Evolutionary conservation across 2,329 filamentous ascomycete species (phyloP), one percentile per base, ranked within the genome.

Genomic region (Penicillium sp.): DNA sequence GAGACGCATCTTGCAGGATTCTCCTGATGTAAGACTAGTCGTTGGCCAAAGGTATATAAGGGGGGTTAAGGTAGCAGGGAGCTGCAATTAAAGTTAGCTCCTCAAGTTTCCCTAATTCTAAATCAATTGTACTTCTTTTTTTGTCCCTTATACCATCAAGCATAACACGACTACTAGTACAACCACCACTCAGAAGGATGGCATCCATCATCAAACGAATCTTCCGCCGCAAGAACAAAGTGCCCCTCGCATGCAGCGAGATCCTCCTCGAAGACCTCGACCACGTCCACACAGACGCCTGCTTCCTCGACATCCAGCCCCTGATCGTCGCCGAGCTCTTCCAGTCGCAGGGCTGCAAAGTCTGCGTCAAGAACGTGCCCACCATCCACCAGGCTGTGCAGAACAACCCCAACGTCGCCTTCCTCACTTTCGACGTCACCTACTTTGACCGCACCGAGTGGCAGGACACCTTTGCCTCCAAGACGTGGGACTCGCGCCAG

Each of bases 141-240:
- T 38, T 38, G 13, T 15, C 8, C 13, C 31, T 38, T 3, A 9
- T 15, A 38, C 31, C 31, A 5, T 38, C 31, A 11, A 38, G 3
- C 31, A 38, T 7, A 38, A 38, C 26, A 26, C 26, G 5, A 5
- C 26, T 26, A 26, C 26, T 26, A 26, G 26, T 26, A 26, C 3
- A 26, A 6, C 26, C 31, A 35, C 31, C 31, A 21, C 21, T 21
- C 2, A 46, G 17, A 29, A 29, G 7, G 15, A 54, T 54, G 51
- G 49, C 49, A 23, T 7, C 54, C 17, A 6, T 49, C n/a, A 30
- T 56, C 23, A 23, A 23, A 17, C 19, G 23, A 17, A 35, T 56
- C 45, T 56, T 56, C 54, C 54, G 45, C 29, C 54, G 54, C 54
- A 56, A 56, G 23, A 56, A 56, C 45, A 56, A 56, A 56, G 54